Evolutionary conservation across 2,329 filamentous ascomycete species (phyloP), one percentile per base, ranked within the genome.

Genomic region (Hypoxylon sp.): DNA sequence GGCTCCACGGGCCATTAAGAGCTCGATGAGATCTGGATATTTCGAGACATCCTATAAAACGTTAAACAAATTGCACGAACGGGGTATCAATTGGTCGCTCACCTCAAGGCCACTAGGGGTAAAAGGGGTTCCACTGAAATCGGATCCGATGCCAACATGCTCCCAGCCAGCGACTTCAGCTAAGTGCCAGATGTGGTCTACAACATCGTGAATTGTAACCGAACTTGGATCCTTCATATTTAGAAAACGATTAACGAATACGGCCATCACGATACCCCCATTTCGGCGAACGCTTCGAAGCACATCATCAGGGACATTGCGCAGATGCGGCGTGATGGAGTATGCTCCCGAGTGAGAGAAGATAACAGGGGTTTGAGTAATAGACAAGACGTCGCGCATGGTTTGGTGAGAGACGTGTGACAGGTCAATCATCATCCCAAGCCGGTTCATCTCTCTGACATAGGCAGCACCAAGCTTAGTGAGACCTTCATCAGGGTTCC

Each of bases 281-380:
- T 83, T 83, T 2, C 71, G 61, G 13, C 75, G 76, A 1, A 83
- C 66, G 6, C 64, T 55, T 6, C 74, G 68, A 3, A 83, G 71
- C 2, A 83, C 76, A 56, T 81, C 79, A 58, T 83, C 81, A 0
- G 81, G 81, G 0, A 81, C 81, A 44, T 83, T 81, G 1, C 82
- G 77, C 6, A 77, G 70, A 68, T 81, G 78, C 7, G 75, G 53
- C 33, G 73, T 69, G 42, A 76, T 14, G n/a, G 71, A 58, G 54
- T 75, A 75, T 14, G 73, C 74, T 2, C 72, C 72, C 0, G 76
- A 77, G 50, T 79, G 78, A 0, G 76, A 77, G 66, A 79, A 79
- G 5, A 79, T 79, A 14, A 78, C 75, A 0, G 77, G 77, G 0
- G 77, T 72, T 6, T 59, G 64, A 2, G 74, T 68, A 13, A 77